Evolutionary conservation across 805 yeast species (phyloP).

Genomic region (Hanseniaspora meyeri): DNA sequence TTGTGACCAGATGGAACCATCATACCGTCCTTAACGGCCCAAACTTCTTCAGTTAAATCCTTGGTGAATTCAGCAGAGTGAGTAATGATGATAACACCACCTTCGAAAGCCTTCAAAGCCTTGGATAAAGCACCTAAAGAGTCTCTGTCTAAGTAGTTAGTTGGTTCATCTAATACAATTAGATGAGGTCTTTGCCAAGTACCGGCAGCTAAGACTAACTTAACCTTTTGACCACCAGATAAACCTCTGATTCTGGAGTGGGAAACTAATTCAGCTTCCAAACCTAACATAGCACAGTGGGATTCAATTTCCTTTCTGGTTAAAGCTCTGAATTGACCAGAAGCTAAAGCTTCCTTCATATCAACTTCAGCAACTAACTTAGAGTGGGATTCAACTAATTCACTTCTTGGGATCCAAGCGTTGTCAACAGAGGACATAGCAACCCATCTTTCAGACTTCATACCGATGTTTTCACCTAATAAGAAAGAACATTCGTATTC

Average conservation of each 20-base stretch:
- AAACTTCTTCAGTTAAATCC: constrained; percentile 98
- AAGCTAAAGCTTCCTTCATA: constrained; percentile 99
- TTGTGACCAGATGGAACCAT: constrained; percentile 99
- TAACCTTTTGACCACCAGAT: constrained; percentile 99
- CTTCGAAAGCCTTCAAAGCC: constrained; percentile 97
- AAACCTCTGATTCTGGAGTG: constrained; percentile 99
- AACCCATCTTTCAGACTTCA: constrained; percentile 98
- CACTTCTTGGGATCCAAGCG: constrained; percentile 99
- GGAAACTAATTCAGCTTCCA: constrained; percentile 97
- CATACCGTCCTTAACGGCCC: constrained; percentile 97
- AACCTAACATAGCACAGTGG: constrained; percentile 97
- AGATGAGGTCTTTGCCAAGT: constrained; percentile 99
- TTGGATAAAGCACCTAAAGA: constrained; percentile 98
- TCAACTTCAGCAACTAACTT: constrained; percentile 99
- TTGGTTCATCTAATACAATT: constrained; percentile 99
- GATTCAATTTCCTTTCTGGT: constrained; percentile 99
- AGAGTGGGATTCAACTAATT: constrained; percentile 90
- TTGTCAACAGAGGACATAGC: constrained; percentile 99
- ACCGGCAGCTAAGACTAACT: constrained; percentile 98
- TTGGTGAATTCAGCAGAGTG: constrained; percentile 99
- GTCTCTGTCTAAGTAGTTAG: constrained; percentile 98
- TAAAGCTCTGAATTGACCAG: constrained; percentile 99
- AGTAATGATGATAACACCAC: constrained; percentile 99
- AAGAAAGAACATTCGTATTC: constrained; percentile 97
- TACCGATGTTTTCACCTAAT: constrained; percentile 97